Conservation (phyloP, 2,329 filamentous ascomycete species). For the Sarocladium kiliense region DNA sequence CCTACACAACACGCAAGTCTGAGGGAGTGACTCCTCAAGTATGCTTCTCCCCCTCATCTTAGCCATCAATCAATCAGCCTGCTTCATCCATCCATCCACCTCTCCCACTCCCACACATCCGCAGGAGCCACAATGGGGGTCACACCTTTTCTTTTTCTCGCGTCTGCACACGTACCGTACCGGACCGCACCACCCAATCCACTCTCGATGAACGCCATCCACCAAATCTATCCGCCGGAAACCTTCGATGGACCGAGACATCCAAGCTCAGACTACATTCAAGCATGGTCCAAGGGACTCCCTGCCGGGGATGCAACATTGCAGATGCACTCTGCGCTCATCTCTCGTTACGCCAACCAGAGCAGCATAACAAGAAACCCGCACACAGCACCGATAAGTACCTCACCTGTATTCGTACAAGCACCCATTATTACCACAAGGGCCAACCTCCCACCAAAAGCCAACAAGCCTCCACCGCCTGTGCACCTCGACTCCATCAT, state of each 20-base stretch:
- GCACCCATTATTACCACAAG: no score
- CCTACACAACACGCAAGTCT: no score
- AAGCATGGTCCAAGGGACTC: neutral
- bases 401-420: neutral
- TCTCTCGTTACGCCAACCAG: neutral
- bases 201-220: conserved; percentile 1
- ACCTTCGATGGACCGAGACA: neutral
- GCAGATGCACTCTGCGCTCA: neutral
- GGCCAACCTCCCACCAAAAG: neutral
- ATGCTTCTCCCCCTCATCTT: no score
- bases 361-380: neutral
- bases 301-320: neutral
- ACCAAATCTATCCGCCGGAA: neutral
- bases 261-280: neutral
- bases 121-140: neutral
- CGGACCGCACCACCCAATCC: conserved; percentile 6
- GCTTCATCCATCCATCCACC: no score
- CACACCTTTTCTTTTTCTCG: conserved; percentile 3
- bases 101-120: neutral
- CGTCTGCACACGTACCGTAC: conserved; percentile 9
- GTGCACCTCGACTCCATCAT: conserved; percentile 3
- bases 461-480: neutral
- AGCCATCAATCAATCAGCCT: no score
- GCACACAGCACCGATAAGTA: neutral
- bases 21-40: no score